A percentile compares a stretch with the other conserved stretches of the same genome.
phyloP scores from a whole-genome alignment of 768 basidiomycete species.

The Lentinus brumalis region DNA sequence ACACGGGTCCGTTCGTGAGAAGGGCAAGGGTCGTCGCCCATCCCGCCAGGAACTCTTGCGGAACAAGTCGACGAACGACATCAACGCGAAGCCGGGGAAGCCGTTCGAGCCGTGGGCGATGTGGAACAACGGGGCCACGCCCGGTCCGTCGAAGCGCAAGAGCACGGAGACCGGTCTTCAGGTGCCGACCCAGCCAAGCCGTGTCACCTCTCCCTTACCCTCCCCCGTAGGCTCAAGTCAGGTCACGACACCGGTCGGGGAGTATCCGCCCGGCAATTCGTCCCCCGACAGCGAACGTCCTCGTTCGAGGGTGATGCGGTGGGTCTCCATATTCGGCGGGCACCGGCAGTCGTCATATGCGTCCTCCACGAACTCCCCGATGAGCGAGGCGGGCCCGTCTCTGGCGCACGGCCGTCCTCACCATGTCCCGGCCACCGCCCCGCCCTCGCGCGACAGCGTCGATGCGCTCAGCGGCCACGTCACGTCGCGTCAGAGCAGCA shows the following conservation, averaged over 20 bases:
- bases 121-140: constrained; percentile 21
- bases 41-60: constrained; percentile 16
- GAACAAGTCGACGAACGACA: constrained; percentile 26
- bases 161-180: constrained; percentile 22
- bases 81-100: constrained; percentile 14
- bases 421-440: constrained; percentile 13
- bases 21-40: constrained; percentile 28
- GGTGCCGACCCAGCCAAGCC: constrained; percentile 24
- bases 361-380: not conserved
- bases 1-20: constrained; percentile 25
- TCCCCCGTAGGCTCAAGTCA: constrained; percentile 31
- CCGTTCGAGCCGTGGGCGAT: constrained; percentile 20
- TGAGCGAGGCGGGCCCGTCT: not conserved
- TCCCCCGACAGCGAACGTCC: constrained; percentile 26
- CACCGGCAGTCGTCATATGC: constrained; percentile 13
- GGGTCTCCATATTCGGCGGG: constrained; percentile 9
- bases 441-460: constrained; percentile 42
- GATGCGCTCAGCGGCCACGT: constrained; percentile 42
- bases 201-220: constrained; percentile 26
- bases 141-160: constrained; percentile 26
- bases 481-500: constrained; percentile 29
- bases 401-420: constrained; percentile 5
- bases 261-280: constrained; percentile 8
- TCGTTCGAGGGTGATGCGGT: constrained; percentile 22
- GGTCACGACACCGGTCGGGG: constrained; percentile 18